Conservation (phyloP, 225 moss, liverwort and hornwort genomes). For the Anthoceros angustus region DNA sequence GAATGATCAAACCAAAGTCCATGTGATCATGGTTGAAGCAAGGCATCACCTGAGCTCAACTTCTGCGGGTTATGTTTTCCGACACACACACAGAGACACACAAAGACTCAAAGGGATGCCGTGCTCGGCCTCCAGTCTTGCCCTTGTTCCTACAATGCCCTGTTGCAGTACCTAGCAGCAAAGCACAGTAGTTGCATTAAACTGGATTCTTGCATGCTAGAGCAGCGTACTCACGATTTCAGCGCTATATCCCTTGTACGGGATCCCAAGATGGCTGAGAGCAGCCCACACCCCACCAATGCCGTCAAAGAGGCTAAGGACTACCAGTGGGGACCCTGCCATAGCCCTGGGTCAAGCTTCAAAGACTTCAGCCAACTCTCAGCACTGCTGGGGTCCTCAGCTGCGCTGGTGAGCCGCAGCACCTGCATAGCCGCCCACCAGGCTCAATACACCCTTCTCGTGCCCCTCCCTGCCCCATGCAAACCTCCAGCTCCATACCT, state of each 20-base stretch:
- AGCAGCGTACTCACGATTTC: slow-evolving; percentile 33
- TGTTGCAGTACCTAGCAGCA: not conserved
- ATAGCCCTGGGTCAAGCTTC: slow-evolving; percentile 25
- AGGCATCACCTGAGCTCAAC: not conserved
- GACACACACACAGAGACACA: not conserved
- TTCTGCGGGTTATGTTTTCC: too few species aligned
- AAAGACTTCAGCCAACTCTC: slow-evolving; percentile 39
- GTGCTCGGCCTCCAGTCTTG: too few species aligned
- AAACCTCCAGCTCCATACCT: too few species aligned
- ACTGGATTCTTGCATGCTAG: not conserved
- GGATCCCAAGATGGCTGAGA: slow-evolving; percentile 35
- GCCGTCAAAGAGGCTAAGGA: slow-evolving; percentile 51
- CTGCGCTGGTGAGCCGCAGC: not conserved
- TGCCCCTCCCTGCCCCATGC: too few species aligned
- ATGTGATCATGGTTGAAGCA: not conserved
- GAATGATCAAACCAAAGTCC: slow-evolving; percentile 3
- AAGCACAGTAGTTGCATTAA: not conserved
- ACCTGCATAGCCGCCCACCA: too few species aligned
- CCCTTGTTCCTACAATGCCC: not conserved
- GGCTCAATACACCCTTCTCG: too few species aligned
- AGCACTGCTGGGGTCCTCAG: not conserved
- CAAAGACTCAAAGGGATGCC: not conserved
- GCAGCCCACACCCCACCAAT: slow-evolving; percentile 51
- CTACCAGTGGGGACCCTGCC: slow-evolving; percentile 37
- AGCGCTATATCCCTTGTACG: slow-evolving; percentile 44